Evolutionary conservation across 2,329 filamentous ascomycete genomes (phyloP).

Genomic region (Trichoderma guizhouense): DNA sequence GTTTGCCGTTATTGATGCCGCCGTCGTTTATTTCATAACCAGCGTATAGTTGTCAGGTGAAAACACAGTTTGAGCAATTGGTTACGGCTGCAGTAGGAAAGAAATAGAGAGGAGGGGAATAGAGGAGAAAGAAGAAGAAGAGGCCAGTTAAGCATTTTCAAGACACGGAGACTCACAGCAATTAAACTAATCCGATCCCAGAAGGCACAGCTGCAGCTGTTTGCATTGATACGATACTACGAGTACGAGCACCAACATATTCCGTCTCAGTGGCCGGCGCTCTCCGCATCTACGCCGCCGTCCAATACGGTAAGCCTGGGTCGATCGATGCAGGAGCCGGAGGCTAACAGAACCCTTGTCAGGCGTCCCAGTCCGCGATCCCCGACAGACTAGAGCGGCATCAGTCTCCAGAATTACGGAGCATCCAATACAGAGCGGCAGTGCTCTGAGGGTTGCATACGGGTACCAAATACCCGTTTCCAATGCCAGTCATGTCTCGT

Average conservation of each 20-base stretch:
- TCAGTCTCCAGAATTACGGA: background rate
- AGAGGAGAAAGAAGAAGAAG: background rate
- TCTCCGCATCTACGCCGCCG: background rate
- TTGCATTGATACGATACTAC: background rate
- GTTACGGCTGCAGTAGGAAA: background rate
- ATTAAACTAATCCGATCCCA: background rate
- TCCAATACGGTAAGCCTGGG: background rate
- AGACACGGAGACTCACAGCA: background rate
- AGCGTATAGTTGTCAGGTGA: background rate
- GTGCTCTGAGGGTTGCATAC: background rate
- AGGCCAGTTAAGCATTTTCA: background rate
- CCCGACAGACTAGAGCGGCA: background rate
- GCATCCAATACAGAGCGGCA: background rate
- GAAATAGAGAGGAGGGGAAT: background rate
- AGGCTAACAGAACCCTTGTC: slow-evolving; percentile 2
- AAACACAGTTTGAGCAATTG: background rate
- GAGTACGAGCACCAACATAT: background rate
- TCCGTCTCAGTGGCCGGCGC: background rate
- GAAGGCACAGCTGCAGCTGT: background rate
- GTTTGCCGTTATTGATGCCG: background rate
- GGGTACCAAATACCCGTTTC: background rate
- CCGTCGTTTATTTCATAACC: background rate
- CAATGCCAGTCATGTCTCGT: background rate
- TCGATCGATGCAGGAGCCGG: slow-evolving; percentile 1
- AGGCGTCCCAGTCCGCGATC: background rate